Percentiles rank a stretch among this genome's conserved stretches.
phyloP scores from a whole-genome alignment of 1,284 basidiomycete species.

The Marasmius tenuissimus region DNA sequence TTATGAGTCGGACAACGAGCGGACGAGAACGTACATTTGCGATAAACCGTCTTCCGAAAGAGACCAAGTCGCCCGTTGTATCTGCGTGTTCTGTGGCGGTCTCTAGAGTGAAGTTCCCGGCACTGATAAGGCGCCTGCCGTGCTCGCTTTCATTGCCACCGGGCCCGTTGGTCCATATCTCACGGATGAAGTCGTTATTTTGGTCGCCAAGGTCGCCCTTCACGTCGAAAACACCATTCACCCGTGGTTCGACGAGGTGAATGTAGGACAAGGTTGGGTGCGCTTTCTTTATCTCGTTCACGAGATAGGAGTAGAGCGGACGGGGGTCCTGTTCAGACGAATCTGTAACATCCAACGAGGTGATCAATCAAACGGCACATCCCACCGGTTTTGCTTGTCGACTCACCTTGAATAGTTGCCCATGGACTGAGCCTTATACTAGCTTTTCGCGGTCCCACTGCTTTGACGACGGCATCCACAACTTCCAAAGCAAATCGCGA shows the following conservation, averaged over 20 bases:
- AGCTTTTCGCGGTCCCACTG: slow-evolving; percentile 37
- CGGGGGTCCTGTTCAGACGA: not conserved
- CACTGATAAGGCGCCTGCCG: not conserved
- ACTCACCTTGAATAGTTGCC: slow-evolving; percentile 25
- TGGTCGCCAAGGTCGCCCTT: not conserved
- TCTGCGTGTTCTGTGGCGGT: slow-evolving; percentile 12
- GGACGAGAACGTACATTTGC: slow-evolving; percentile 30
- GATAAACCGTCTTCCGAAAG: slow-evolving; percentile 47
- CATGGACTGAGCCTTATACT: slow-evolving; percentile 41
- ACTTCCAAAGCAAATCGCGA: slow-evolving; percentile 39
- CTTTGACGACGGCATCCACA: slow-evolving; percentile 31
- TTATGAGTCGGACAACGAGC: too few species aligned
- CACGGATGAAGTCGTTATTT: not conserved
- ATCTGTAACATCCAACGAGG: not conserved
- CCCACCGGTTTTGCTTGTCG: not conserved
- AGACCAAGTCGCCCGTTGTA: slow-evolving; percentile 30
- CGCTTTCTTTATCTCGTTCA: not conserved
- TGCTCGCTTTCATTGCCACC: not conserved
- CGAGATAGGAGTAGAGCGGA: not conserved
- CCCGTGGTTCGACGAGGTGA: slow-evolving; percentile 4
- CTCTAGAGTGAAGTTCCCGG: slow-evolving; percentile 2
- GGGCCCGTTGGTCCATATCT: slow-evolving; percentile 8
- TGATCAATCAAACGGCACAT: not conserved
- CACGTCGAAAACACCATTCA: not conserved
- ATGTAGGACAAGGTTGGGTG: not conserved